Evolutionary conservation across 2,329 filamentous ascomycete genomes (phyloP), one percentile per base, ranked within the genome.

Genomic region (Fusarium haematococcum): DNA sequence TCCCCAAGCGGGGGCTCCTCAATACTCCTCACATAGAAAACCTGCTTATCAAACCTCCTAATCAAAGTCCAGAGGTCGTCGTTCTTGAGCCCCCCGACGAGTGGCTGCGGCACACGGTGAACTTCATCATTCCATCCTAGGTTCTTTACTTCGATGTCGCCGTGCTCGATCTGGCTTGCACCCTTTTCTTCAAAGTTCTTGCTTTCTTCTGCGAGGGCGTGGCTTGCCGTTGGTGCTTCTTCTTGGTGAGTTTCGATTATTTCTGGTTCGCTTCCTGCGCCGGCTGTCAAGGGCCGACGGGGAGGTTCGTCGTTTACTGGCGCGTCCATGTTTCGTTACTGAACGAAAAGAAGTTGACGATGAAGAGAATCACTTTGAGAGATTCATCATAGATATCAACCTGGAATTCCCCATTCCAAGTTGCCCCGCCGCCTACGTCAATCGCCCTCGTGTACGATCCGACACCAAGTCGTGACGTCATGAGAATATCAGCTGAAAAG

Each of bases 31-130:
- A 97, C 93, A 83, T 89, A 85, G 72, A 90, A 90, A 62, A 89
- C 84, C 83, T 90, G 88, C 85, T 94, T 94, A 80, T 95, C 91
- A 81, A 95, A 95, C 1, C 93, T 87, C 27, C 93, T 86, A 33
- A 94, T 84, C 20, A 95, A 83, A 58, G 93, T 84, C 91, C 93
- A 95, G 0, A 95, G 82, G 70, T 95, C 91, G 43, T 95, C 92
- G 71, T 95, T 95, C 14, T 86, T 85, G 68, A 95, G 80, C 0
- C 92, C 92, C 2, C 91, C 90, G 0, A 94, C 90, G 13, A 95
- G 84, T 2, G 48, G 48, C 0, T 90, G 91, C 0, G 88, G 83
- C 37, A 93, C 88, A n/a, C 86, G 79, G 32, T 88, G 82, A 62
- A 89, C 86, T 33, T 86, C 84, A 68, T 91, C 87, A 70, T 92